Base-by-base conservation (phyloP, 306 rosid genomes). In the Fagus sylvatica region DNA sequence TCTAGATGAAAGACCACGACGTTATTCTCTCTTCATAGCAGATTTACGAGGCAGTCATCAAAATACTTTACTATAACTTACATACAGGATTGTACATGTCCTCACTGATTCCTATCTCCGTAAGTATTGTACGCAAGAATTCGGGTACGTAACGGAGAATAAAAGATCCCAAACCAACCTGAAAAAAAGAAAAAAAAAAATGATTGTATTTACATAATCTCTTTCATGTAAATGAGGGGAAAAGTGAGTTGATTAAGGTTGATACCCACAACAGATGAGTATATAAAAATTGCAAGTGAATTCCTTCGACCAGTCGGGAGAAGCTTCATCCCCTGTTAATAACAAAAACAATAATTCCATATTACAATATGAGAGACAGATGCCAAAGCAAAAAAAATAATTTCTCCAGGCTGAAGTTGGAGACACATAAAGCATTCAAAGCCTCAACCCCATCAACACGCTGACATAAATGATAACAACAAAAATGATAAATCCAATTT, bases 31-130 rank as follows among this genome's bases (percentile, higher is more conserved):
- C 62, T 77, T 22, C 49, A 51, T 2, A 51, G 54, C 42, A 69
- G 73, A 76, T 67, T 71, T 64, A 77, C 62, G 78, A 72, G 36
- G 37, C 73, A 85, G 75, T 78, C 69, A 78, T 33, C 57, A 76
- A 65, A 81, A 84, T 68, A 78, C 74, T 72, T 77, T 70, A 53
- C 80, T 82, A 80, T 64, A 82, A 93, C 97, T 88, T 87, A 93
- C 98, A 85, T 91, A 93, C 97, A 92, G 98, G 99, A 85, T 87
- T 80, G 82, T 91, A 93, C 99, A 95, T 86, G 83, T 95, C 99
- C 82, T 92, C 92, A 40, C 80, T 86, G 69, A 95, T 72, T 88
- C 99, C 99, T 62, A 91, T 73, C 85, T 91, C 92, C 1, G 64
- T 65, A 70, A 95, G 93, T 74, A 82, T 10, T n/a, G 93, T 77